phyloP scores from a whole-genome alignment of 1,284 basidiomycete genomes.

The Prillingera fragicola region DNA sequence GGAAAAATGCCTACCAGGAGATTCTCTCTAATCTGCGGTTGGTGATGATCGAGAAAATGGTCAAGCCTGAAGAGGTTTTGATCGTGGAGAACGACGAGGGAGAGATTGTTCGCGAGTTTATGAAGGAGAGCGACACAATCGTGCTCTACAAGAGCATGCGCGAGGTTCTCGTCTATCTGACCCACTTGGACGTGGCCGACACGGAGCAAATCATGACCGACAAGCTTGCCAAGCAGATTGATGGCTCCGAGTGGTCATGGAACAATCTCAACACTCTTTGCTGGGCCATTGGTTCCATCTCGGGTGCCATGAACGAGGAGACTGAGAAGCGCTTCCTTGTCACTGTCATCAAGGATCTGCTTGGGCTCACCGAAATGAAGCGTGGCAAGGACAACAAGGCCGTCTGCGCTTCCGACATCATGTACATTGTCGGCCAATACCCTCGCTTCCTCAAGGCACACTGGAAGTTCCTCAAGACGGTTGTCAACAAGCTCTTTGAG shows the following conservation, averaged over 20 bases:
- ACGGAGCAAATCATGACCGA: conserved; percentile 96
- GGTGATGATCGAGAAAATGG: conserved; percentile 99
- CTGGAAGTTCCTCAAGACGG: conserved; percentile 99
- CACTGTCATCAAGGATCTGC: conserved; percentile 96
- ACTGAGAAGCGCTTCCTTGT: conserved; percentile 98
- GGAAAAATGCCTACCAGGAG: conserved; percentile 93
- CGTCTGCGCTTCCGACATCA: conserved; percentile 98
- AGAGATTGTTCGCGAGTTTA: conserved; percentile 97
- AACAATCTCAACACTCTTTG: conserved; percentile 98
- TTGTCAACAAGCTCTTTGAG: conserved; percentile 99
- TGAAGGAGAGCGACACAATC: conserved; percentile 99
- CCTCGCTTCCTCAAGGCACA: conserved; percentile 99
- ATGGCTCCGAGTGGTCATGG: conserved; percentile 99
- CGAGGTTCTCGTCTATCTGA: conserved; percentile 92
- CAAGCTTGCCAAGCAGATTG: conserved; percentile 94
- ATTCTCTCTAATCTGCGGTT: conserved; percentile 90
- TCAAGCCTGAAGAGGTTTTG: conserved; percentile 98
- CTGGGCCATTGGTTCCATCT: conserved; percentile 99
- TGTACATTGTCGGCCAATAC: conserved; percentile 99
- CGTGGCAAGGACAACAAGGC: conserved; percentile 99
- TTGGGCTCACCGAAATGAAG: conserved; percentile 96
- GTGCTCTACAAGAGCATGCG: conserved; percentile 99
- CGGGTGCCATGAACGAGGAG: conserved; percentile 99
- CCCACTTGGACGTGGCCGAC: conserved; percentile 92
- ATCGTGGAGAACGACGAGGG: conserved; percentile 99